Evolutionary conservation across 768 basidiomycete genomes (phyloP).

Genomic region (Suillus variegatus): DNA sequence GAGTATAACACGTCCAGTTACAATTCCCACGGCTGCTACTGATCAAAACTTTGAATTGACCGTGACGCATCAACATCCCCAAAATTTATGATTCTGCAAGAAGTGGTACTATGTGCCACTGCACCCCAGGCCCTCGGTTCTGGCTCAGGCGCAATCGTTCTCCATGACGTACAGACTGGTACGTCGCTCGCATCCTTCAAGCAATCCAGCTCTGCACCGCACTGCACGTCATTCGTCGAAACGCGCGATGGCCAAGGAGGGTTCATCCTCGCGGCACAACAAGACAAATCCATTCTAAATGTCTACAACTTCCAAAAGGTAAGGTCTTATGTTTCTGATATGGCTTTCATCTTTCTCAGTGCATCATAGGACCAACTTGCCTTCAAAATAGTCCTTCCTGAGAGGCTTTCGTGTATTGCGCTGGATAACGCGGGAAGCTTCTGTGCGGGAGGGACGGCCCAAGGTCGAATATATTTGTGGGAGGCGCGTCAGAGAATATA

Average conservation of each 20-base stretch:
- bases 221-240: constrained; percentile 69
- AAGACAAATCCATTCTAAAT: constrained; percentile 85
- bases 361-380: constrained; percentile 80
- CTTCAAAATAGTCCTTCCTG: constrained; percentile 84
- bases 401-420: constrained; percentile 81
- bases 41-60: no score
- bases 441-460: constrained; percentile 85
- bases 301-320: constrained; percentile 96
- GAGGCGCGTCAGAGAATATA: constrained; percentile 62
- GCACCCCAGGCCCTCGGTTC: constrained; percentile 44
- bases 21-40: no score
- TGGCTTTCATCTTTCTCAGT: background rate
- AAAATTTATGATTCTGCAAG: constrained; percentile 52
- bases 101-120: constrained; percentile 66
- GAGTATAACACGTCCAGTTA: no score
- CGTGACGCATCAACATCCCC: no score
- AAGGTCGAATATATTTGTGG: constrained; percentile 94
- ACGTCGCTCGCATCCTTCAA: constrained; percentile 84
- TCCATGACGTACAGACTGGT: constrained; percentile 85
- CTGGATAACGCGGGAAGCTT: constrained; percentile 71
- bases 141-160: constrained; percentile 57
- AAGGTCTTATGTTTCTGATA: constrained; percentile 16
- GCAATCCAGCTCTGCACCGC: constrained; percentile 65
- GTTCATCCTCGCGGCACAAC: constrained; percentile 80
- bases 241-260: constrained; percentile 78